Percentiles rank a stretch among this genome's conserved stretches.
Evolutionary conservation across 768 basidiomycete species (phyloP).

Genomic region (Rhodotorula graminis): DNA sequence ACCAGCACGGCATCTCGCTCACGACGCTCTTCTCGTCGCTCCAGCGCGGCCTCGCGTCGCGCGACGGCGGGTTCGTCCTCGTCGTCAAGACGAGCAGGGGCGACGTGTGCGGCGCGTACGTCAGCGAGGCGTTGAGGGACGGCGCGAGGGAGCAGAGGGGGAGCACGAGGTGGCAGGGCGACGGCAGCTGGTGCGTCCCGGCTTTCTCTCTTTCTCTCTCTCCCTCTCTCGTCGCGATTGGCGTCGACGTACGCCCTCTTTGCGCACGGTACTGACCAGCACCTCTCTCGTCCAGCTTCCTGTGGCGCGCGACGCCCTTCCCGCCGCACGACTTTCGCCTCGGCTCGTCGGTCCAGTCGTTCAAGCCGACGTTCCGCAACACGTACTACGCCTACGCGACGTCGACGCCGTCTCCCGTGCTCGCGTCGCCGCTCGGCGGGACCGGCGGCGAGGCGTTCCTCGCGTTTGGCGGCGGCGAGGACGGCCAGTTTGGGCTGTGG

Average conservation of each 20-base stretch:
- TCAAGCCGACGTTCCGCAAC: conserved; percentile 80
- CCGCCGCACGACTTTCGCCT: conserved; percentile 35
- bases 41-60: conserved; percentile 39
- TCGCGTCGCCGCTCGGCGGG: conserved; percentile 51
- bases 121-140: conserved; percentile 67
- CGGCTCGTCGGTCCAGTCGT: conserved; percentile 55
- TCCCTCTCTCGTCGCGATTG: too few species aligned
- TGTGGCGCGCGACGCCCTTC: conserved; percentile 56
- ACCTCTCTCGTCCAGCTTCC: conserved; percentile 54
- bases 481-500: conserved; percentile 82
- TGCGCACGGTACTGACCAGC: neutral
- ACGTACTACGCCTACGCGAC: conserved; percentile 81
- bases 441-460: conserved; percentile 4
- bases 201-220: neutral
- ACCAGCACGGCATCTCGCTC: conserved; percentile 90
- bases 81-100: conserved; percentile 63
- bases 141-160: conserved; percentile 49
- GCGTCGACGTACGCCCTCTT: too few species aligned
- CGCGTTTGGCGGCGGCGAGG: conserved; percentile 51
- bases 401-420: conserved; percentile 58
- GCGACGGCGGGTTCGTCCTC: conserved; percentile 56
- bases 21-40: conserved; percentile 67
- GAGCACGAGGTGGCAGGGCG: conserved; percentile 64
- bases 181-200: conserved; percentile 68
- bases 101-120: conserved; percentile 72